Conservation (phyloP, 2,329 filamentous ascomycete genomes). For the Fusarium musae region DNA sequence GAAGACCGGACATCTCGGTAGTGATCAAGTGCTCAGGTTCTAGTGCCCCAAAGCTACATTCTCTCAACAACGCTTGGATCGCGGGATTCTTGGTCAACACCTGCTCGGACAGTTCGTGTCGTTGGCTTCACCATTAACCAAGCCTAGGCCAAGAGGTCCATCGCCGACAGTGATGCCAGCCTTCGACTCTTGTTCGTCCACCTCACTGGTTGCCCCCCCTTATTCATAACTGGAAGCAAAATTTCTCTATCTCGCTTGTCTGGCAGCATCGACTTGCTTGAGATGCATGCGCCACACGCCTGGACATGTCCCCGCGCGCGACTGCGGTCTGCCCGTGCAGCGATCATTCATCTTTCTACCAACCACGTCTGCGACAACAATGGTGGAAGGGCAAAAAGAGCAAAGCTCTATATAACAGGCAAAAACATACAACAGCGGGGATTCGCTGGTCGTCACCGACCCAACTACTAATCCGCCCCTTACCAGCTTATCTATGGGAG, state of each 20-base stretch:
- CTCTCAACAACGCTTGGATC: neutral
- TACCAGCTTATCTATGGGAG: neutral
- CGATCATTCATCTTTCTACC: neutral
- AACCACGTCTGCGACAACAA: neutral
- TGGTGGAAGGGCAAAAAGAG: neutral
- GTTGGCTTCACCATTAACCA: too few relatives aligned
- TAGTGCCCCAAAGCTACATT: too few relatives aligned
- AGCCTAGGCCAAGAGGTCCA: neutral
- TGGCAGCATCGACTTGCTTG: neutral
- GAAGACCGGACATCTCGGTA: neutral
- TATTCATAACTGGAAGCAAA: neutral
- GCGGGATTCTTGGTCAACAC: neutral
- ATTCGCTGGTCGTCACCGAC: neutral
- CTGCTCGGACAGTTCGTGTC: neutral
- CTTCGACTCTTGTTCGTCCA: too few relatives aligned
- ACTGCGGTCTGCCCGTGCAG: neutral
- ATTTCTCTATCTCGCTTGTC: neutral
- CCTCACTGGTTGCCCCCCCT: too few relatives aligned
- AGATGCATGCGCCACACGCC: neutral
- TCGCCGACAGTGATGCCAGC: too few relatives aligned
- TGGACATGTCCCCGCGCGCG: rapidly evolving
- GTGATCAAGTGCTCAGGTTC: neutral
- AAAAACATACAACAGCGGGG: slow-evolving; percentile 6
- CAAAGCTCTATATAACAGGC: neutral
- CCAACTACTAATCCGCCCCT: neutral